Percentiles rank a stretch among this genome's conserved stretches.
phyloP scores from a whole-genome alignment of 768 basidiomycete species.

The Zangia roseola region DNA sequence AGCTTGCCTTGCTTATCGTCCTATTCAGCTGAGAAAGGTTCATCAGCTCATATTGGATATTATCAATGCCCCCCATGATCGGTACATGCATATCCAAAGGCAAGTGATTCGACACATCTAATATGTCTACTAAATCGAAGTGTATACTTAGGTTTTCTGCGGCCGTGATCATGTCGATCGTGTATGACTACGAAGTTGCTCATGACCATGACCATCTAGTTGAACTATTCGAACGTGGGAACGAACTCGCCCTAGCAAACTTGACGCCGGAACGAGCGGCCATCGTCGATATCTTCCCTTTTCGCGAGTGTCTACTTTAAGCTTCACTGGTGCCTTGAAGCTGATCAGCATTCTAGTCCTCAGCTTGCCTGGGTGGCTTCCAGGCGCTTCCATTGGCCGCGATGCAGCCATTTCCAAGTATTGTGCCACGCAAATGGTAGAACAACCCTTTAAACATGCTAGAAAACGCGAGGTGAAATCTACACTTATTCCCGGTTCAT shows the following conservation, averaged over 20 bases:
- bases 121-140: background rate
- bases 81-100: slow-evolving; percentile 9
- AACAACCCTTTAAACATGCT: slow-evolving; percentile 16
- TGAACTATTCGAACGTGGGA: slow-evolving; percentile 35
- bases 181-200: slow-evolving; percentile 40
- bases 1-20: slow-evolving; percentile 4
- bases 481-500: background rate
- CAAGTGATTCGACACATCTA: background rate
- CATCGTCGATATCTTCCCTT: slow-evolving; percentile 21
- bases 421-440: slow-evolving; percentile 12
- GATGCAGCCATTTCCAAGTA: background rate
- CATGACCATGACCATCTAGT: slow-evolving; percentile 38
- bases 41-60: slow-evolving; percentile 17
- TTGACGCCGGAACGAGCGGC: slow-evolving; percentile 15
- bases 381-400: too few species aligned
- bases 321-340: background rate
- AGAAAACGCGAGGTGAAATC: slow-evolving; percentile 11
- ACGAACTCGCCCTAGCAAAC: slow-evolving; percentile 12
- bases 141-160: slow-evolving; percentile 29
- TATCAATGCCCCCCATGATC: slow-evolving; percentile 6
- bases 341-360: background rate
- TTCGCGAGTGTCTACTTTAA: slow-evolving; percentile 7
- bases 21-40: slow-evolving; percentile 19
- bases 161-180: slow-evolving; percentile 38
- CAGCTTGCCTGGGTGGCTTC: too few species aligned